phyloP scores from a whole-genome alignment of 441 rosid genomes.

The Dalechampia spathulata region DNA sequence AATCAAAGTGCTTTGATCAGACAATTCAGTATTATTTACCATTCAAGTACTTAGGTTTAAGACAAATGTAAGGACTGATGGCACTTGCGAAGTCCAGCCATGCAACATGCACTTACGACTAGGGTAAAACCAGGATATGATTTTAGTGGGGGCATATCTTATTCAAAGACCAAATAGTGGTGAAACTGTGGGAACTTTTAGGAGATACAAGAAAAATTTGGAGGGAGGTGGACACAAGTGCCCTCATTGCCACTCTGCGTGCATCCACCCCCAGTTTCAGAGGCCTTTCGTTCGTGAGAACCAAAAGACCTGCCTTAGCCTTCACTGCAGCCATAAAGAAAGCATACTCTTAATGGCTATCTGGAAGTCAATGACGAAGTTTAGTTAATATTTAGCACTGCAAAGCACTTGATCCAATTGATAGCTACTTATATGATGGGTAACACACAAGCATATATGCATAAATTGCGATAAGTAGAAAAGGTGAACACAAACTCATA shows the following conservation, averaged over 20 bases:
- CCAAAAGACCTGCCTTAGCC: too few species aligned
- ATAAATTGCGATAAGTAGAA: too few species aligned
- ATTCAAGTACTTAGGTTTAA: background rate
- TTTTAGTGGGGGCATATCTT: too few species aligned
- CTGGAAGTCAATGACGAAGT: background rate
- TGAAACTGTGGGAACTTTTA: too few species aligned
- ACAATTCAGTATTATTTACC: background rate
- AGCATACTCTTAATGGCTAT: background rate
- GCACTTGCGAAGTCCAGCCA: background rate
- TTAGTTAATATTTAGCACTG: background rate
- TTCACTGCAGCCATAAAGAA: background rate
- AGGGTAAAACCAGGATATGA: too few species aligned
- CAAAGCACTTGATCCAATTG: background rate
- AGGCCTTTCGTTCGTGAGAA: background rate
- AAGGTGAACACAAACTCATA: background rate
- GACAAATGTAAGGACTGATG: background rate
- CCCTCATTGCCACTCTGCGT: too few species aligned
- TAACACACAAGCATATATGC: background rate
- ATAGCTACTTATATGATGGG: background rate
- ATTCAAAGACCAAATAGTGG: too few species aligned
- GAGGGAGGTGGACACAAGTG: too few species aligned
- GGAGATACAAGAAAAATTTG: too few species aligned
- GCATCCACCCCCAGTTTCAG: too few species aligned
- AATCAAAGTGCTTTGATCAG: background rate
- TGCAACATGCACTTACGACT: too few species aligned